Conservation (phyloP, 768 basidiomycete species). For the Amanita pseudoporphyria region DNA sequence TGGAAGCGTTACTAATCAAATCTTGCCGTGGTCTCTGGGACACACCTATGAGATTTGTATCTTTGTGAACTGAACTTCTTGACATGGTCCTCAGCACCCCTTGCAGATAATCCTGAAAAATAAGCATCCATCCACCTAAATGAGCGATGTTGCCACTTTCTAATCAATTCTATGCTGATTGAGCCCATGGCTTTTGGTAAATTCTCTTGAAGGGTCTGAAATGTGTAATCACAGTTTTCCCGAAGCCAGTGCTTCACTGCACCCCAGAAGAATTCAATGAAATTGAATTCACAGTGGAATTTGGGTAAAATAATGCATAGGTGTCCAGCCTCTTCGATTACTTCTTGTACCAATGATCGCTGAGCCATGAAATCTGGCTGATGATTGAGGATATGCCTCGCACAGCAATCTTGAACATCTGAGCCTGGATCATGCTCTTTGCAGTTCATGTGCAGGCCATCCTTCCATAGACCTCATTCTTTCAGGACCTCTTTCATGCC, state of each 20-base stretch:
- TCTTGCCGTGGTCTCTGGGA: no score
- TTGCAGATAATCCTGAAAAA: not conserved
- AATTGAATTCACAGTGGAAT: slow-evolving; percentile 10
- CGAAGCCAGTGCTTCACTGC: slow-evolving; percentile 11
- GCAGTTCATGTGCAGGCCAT: slow-evolving; percentile 6
- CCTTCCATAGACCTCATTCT: slow-evolving; percentile 16
- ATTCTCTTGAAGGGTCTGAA: slow-evolving; percentile 16
- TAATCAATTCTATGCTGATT: slow-evolving; percentile 18
- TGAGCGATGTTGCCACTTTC: no score
- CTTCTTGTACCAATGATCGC: slow-evolving; percentile 10
- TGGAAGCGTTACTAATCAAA: no score
- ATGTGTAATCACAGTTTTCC: slow-evolving; percentile 19
- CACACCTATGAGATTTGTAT: no score
- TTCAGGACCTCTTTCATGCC: slow-evolving; percentile 20
- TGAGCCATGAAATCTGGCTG: slow-evolving; percentile 10
- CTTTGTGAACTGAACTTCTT: no score
- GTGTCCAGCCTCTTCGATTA: slow-evolving; percentile 12
- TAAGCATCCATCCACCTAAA: slow-evolving; percentile 27
- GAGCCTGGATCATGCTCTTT: not conserved
- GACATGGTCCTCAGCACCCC: no score
- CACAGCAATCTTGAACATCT: slow-evolving; percentile 11
- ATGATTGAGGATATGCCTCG: slow-evolving; percentile 4
- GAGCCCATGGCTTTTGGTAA: slow-evolving; percentile 16
- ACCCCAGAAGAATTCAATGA: no score
- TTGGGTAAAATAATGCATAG: slow-evolving; percentile 7